Conservation (phyloP, 2,329 filamentous ascomycete genomes). For the Xylogone sp. region DNA sequence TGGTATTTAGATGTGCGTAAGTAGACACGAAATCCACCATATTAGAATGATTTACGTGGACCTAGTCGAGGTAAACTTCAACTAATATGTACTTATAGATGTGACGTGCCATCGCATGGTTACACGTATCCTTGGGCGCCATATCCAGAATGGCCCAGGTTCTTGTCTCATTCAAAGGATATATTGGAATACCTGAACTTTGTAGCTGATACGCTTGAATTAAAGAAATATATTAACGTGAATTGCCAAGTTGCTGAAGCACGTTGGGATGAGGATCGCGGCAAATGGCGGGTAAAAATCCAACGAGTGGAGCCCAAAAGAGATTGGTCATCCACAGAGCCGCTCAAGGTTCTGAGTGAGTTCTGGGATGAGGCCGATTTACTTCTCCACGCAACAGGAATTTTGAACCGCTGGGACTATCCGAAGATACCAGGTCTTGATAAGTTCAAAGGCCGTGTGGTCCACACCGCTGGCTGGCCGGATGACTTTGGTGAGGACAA, state of each 20-base stretch:
- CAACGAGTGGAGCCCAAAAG: slow-evolving; percentile 47
- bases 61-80: too few species aligned
- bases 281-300: slow-evolving; percentile 44
- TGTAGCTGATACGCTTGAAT: slow-evolving; percentile 1
- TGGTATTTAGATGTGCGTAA: slow-evolving; percentile 47
- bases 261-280: slow-evolving; percentile 41
- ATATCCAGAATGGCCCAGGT: slow-evolving; percentile 52
- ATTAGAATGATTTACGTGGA: too few species aligned
- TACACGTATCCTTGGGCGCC: slow-evolving; percentile 56
- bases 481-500: not conserved
- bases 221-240: slow-evolving; percentile 40
- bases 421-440: not conserved
- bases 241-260: too few species aligned
- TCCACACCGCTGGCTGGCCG: not conserved
- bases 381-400: slow-evolving; percentile 19
- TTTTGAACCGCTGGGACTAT: slow-evolving; percentile 14
- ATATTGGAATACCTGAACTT: slow-evolving; percentile 9
- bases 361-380: slow-evolving; percentile 20
- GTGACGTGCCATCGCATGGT: slow-evolving; percentile 42
- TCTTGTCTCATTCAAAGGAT: slow-evolving; percentile 5
- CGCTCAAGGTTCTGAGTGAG: slow-evolving; percentile 7
- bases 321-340: slow-evolving; percentile 29
- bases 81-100: too few species aligned
- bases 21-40: slow-evolving; percentile 54
- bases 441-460: not conserved